A percentile compares a stretch with the other conserved stretches of the same genome.
Conservation (phyloP, 441 rosid genomes). For the Manihot esculenta region DNA sequence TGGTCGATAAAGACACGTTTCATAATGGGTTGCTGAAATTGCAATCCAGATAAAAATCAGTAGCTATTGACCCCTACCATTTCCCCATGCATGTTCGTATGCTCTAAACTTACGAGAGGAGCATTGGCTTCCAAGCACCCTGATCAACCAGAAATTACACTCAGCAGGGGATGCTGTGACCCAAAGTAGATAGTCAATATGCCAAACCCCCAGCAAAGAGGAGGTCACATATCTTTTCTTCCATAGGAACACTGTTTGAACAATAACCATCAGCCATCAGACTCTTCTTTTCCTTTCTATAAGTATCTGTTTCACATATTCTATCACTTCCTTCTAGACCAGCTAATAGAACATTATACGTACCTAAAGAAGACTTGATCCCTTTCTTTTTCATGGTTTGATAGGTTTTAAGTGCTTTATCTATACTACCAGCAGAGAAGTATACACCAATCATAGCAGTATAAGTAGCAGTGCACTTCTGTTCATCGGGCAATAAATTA, state of each 20-base stretch:
- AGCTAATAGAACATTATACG: conserved; percentile 58
- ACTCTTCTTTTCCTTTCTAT: conserved; percentile 61
- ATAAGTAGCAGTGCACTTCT: conserved; percentile 61
- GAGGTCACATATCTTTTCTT: conserved; percentile 68
- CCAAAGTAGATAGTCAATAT: conserved; percentile 13
- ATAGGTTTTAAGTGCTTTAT: conserved; percentile 62
- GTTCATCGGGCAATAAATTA: conserved; percentile 52
- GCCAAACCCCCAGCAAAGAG: conserved; percentile 47
- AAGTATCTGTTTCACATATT: conserved; percentile 41
- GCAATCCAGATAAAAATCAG: not conserved
- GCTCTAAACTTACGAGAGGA: not conserved
- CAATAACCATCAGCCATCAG: conserved; percentile 34
- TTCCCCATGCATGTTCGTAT: not conserved
- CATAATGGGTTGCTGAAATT: not conserved
- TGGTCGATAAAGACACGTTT: not conserved
- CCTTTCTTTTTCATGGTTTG: conserved; percentile 54
- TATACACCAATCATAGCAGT: conserved; percentile 68
- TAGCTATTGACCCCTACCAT: not conserved
- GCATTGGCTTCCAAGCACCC: not conserved
- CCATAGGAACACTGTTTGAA: conserved; percentile 29
- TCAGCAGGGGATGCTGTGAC: not conserved
- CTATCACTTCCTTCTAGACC: conserved; percentile 65
- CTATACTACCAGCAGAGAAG: conserved; percentile 68
- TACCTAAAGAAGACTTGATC: conserved; percentile 58
- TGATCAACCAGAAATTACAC: not conserved